Base-by-base conservation (phyloP, 2,329 filamentous ascomycete genomes). In the Ambrosiella cleistominuta region DNA sequence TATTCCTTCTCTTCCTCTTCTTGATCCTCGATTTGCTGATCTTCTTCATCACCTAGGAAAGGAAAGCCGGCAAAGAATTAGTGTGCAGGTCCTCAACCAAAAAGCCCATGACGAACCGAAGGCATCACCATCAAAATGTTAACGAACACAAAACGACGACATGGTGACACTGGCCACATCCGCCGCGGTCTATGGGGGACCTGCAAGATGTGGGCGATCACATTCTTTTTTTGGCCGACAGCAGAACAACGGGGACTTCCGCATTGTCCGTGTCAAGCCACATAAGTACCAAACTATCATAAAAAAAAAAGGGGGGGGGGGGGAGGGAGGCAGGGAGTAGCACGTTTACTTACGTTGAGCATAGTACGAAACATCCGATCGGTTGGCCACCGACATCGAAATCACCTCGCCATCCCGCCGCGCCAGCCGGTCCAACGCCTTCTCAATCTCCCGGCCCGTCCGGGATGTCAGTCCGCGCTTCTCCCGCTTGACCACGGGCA, bases 351-450 rank as follows among this genome's bases (percentile, higher is more conserved):
- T 66, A 76, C 74, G 67, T 62, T 72, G 68, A 4, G 73, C 74
- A 63, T 78, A 78, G 65, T 79, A 79, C 50, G 75, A 75, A 35
- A 79, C 70, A 63, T 79, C 75, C 3, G 74, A 73, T 15, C 75
- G 70, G 66, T 77, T 77, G 38, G 73, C 72, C 36, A 78, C 66
- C 54, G 70, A 65, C 2, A 75, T 65, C 53, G 74, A 70, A 45
- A 75, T 67, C 15, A 70, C 71, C 9, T 54, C 36, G 12, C 55
- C 44, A 53, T 55, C 54, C 1, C 42, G 54, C 11, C 55, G 49
- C 39, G 52, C 49, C 12, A 60, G 50, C 47, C 56, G 56, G 6
- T 57, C 55, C 13, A 60, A 51, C 7, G 55, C 58, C 17, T 54
- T 47, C 15, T 60, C 55, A 17, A 60, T 51, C 39, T 60, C 49